Evolutionary conservation across 2,329 filamentous ascomycete species (phyloP).

Genomic region (Bipolaris oryzae): DNA sequence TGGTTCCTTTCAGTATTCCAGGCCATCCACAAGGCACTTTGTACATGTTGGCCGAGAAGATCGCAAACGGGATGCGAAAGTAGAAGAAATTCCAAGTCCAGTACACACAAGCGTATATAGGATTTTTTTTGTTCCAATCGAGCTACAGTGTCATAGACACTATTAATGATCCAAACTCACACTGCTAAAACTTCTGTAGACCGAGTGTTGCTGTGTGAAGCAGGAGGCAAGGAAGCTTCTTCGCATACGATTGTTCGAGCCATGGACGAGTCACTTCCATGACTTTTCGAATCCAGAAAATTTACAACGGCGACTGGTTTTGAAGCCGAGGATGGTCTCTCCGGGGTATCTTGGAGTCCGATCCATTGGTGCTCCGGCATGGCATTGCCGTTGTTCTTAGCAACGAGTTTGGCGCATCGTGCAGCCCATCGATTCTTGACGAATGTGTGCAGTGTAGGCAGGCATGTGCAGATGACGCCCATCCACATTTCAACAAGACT

Average conservation of each 20-base stretch:
- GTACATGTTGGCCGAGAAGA: slow-evolving; percentile 31
- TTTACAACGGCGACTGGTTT: not conserved
- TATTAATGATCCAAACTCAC: not conserved
- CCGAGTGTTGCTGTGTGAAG: not conserved
- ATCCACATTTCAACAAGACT: slow-evolving; percentile 27
- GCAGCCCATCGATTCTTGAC: not conserved
- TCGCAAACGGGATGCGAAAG: slow-evolving; percentile 14
- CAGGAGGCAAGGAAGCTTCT: not conserved
- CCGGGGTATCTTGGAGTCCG: not conserved
- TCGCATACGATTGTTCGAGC: not conserved
- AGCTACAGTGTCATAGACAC: not conserved
- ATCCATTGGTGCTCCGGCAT: slow-evolving; percentile 1
- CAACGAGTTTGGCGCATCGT: not conserved
- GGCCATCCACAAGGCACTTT: slow-evolving; percentile 42
- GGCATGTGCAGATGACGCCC: slow-evolving; percentile 23
- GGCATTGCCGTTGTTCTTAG: not conserved
- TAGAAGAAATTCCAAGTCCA: not conserved
- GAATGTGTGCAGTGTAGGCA: slow-evolving; percentile 20
- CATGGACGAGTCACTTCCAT: not conserved
- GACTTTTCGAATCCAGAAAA: not conserved
- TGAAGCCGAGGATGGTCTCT: not conserved
- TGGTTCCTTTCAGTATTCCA: slow-evolving; percentile 43
- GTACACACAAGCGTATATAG: not conserved
- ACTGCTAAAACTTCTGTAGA: not conserved
- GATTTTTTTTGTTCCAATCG: too few species aligned